Conservation (phyloP, 805 yeast species). For the Saccharomycopsis microspora region DNA sequence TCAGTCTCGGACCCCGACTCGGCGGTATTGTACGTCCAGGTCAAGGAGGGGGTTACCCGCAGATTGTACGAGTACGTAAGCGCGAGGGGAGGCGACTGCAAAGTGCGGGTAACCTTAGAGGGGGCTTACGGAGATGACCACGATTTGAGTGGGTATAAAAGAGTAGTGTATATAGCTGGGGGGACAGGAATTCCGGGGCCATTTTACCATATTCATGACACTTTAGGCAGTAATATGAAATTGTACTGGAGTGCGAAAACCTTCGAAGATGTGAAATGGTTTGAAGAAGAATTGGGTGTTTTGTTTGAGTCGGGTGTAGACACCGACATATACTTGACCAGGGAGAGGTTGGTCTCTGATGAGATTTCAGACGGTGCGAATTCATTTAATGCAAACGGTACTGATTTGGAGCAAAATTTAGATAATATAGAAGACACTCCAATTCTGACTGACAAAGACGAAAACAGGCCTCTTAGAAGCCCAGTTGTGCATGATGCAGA, state of each 20-base stretch:
- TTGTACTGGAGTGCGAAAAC: slow-evolving; percentile 5
- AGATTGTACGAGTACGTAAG: not conserved
- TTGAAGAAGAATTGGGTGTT: not conserved
- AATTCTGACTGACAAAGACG: not conserved
- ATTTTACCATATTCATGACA: slow-evolving; percentile 1
- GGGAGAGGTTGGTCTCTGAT: not conserved
- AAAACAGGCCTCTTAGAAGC: not conserved
- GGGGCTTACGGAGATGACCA: slow-evolving; percentile 9
- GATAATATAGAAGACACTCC: not conserved
- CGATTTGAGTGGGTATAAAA: slow-evolving; percentile 1
- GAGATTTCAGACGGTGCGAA: no score
- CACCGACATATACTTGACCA: slow-evolving; percentile 4
- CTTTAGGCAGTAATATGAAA: not conserved
- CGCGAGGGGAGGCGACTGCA: not conserved
- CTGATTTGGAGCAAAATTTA: not conserved
- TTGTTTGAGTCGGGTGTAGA: not conserved
- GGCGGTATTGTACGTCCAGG: slow-evolving; percentile 5
- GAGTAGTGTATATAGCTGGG: slow-evolving; percentile 7
- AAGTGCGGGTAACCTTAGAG: slow-evolving; percentile 5
- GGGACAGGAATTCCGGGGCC: slow-evolving; percentile 13
- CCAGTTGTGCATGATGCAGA: not conserved
- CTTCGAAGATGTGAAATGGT: not conserved
- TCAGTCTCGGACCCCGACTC: not conserved
- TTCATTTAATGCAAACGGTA: not conserved
- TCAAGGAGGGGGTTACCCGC: slow-evolving; percentile 7